Evolutionary conservation across 2,329 filamentous ascomycete species (phyloP), one percentile per base, ranked within the genome.

Genomic region (Chaetomium globosum): DNA sequence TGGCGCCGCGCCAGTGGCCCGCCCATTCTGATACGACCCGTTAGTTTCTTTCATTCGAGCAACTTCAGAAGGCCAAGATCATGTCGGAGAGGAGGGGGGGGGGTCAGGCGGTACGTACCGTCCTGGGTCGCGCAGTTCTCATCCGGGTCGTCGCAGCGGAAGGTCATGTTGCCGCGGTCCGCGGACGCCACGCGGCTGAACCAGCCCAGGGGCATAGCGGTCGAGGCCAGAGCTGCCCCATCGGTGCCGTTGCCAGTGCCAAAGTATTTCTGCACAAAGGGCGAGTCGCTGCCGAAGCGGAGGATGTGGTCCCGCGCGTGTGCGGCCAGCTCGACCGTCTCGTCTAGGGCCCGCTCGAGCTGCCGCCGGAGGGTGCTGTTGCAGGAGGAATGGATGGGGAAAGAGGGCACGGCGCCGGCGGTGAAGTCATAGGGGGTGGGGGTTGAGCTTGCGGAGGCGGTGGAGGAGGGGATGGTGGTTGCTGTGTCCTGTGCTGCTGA

Each of bases 141-240:
- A 70, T 91, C 89, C 0, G 85, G 82, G 69, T 91, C 85, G 66
- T 91, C 89, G 70, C 89, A 90, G 23, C 88, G 84, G 79, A 90
- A 90, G 21, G 86, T 73, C 54, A 88, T 79, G 30, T 78, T 80
- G 0, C 77, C 77, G 71, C 85, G 85, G 75, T 89, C 82, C 1
- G 81, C 86, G 52, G 80, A 80, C 70, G 85, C 78, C 36, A 91
- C 78, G 65, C 84, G 82, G 61, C 88, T 84, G 69, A 82, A 88
- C 80, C 85, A 87, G 4, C 88, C 89, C 51, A 87, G 79, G 3
- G 85, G 82, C 67, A 83, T 80, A 26, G 82, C 82, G 1, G 86
- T 85, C 2, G 86, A 85, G 4, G 85, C 26, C 12, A 53, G 16
- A 6, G 26, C 3, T 8, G 46, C 23, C n/a, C 19, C 46, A 23